Evolutionary conservation across 2,329 filamentous ascomycete genomes (phyloP).

Genomic region (Cercospora zeae-maydis): DNA sequence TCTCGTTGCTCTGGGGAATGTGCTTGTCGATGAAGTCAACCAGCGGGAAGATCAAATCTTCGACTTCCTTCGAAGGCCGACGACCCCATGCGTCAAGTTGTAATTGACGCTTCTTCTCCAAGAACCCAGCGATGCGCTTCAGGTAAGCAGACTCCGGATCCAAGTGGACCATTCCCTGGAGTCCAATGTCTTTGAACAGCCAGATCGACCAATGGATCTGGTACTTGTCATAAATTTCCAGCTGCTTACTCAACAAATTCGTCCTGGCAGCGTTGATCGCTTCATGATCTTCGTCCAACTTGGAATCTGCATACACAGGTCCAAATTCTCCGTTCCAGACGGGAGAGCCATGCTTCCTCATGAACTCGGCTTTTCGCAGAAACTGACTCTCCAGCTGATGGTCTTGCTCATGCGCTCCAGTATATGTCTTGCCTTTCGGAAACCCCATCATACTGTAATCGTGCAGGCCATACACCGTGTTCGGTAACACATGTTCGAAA

Average conservation of each 20-base stretch:
- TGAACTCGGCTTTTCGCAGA: constrained; percentile 49
- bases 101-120: constrained; percentile 54
- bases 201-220: constrained; percentile 55
- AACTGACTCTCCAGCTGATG: constrained; percentile 44
- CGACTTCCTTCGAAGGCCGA: constrained; percentile 39
- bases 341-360: constrained; percentile 41
- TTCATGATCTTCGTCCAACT: constrained; percentile 39
- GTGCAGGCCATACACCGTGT: constrained; percentile 50
- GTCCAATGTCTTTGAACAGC: constrained; percentile 38
- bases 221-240: constrained; percentile 52
- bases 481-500: constrained; percentile 43
- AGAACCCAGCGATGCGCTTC: constrained; percentile 49
- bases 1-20: constrained; percentile 27
- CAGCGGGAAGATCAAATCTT: constrained; percentile 43
- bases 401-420: constrained; percentile 45
- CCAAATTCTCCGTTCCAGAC: constrained; percentile 53
- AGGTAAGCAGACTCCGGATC: constrained; percentile 40
- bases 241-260: constrained; percentile 44
- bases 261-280: constrained; percentile 44
- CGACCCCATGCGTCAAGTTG: constrained; percentile 57
- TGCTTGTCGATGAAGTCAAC: constrained; percentile 34
- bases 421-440: constrained; percentile 43
- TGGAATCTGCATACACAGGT: constrained; percentile 46
- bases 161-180: constrained; percentile 35
- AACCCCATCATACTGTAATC: constrained; percentile 55